Percentiles rank a stretch among this genome's conserved stretches.
Conservation (phyloP, 2,329 filamentous ascomycete genomes). For the Pseudocercospora macadamiae region DNA sequence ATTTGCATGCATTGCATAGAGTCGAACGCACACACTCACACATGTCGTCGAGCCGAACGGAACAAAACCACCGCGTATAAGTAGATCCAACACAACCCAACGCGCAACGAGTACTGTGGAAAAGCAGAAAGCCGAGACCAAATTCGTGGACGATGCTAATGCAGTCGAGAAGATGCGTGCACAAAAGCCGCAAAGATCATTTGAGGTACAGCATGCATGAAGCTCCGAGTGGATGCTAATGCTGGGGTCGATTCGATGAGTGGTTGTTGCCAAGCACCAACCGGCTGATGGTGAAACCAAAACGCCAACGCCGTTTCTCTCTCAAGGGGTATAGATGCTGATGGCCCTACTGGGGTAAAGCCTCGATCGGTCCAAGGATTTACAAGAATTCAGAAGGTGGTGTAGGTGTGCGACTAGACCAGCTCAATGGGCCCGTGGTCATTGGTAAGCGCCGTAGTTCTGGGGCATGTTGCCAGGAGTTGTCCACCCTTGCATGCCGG, state of each 20-base stretch:
- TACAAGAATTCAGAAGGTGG: conserved; percentile 20
- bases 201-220: neutral
- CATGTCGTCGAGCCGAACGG: conserved; percentile 1
- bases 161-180: neutral
- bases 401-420: conserved; percentile 13
- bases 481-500: conserved; percentile 57
- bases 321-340: conserved; percentile 14
- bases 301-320: conserved; percentile 15
- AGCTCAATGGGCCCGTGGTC: conserved; percentile 1
- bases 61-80: conserved; percentile 2
- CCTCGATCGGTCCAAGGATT: conserved; percentile 22
- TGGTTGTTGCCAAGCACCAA: conserved; percentile 6
- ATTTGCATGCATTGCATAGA: neutral
- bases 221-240: no score
- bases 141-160: conserved; percentile 6
- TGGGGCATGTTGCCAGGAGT: conserved; percentile 47
- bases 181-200: neutral
- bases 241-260: neutral
- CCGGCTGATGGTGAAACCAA: neutral
- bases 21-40: neutral
- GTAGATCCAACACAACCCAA: neutral
- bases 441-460: conserved; percentile 30
- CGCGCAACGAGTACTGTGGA: neutral
- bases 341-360: conserved; percentile 14
- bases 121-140: conserved; percentile 5